Conservation (phyloP, 2,329 filamentous ascomycete genomes). For the Trichoderma aggressivum region DNA sequence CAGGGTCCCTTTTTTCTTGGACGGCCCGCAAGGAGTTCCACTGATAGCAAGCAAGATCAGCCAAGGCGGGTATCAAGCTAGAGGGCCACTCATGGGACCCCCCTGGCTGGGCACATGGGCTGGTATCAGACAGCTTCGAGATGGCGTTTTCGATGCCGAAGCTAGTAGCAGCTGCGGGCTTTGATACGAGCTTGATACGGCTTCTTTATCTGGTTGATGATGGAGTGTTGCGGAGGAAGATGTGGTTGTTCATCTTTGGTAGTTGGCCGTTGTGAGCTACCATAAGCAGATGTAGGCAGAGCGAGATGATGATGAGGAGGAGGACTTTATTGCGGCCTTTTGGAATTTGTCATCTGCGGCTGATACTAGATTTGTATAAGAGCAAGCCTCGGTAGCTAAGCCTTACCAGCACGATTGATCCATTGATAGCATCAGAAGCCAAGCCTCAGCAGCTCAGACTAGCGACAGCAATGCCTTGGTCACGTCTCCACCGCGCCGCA, state of each 20-base stretch:
- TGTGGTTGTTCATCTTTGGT: neutral
- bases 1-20: slow-evolving; percentile 5
- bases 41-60: slow-evolving; percentile 12
- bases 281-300: neutral
- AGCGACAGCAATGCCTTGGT: neutral
- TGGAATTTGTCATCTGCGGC: neutral
- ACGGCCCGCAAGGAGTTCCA: slow-evolving; percentile 10
- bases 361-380: neutral
- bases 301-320: neutral
- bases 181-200: neutral
- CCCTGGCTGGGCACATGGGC: neutral
- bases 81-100: neutral
- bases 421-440: neutral
- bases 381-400: neutral
- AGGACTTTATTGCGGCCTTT: neutral
- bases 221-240: neutral
- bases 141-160: neutral
- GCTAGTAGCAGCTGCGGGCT: neutral
- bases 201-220: neutral
- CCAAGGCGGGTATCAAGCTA: slow-evolving; percentile 3
- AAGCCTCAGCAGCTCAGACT: neutral
- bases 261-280: neutral
- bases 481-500: neutral
- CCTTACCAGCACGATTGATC: neutral
- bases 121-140: neutral